Percentiles rank a stretch among this genome's conserved stretches.
Evolutionary conservation across 257 asterid species (phyloP).

Genomic region (Solanum chilense): DNA sequence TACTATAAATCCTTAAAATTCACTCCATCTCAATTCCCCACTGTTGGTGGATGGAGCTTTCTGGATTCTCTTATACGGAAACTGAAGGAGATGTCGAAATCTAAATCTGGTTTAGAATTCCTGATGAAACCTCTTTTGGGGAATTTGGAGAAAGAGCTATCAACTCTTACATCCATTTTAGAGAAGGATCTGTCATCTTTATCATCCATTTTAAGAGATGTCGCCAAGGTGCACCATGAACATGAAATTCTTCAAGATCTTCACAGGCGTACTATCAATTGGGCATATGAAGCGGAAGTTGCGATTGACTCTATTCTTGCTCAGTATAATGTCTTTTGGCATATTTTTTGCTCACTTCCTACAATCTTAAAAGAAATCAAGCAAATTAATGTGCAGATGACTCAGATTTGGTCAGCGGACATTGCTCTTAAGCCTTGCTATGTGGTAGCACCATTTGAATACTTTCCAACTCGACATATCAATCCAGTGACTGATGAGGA

Average conservation of each 20-base stretch:
- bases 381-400: not conserved
- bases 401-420: not conserved
- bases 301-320: not conserved
- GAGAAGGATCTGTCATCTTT: not conserved
- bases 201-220: not conserved
- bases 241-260: not conserved
- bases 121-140: not conserved
- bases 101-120: not conserved
- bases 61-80: not conserved
- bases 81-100: not conserved
- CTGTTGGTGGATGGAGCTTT: not conserved
- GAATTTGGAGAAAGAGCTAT: not conserved
- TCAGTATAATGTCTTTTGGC: not conserved
- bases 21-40: not conserved
- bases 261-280: not conserved
- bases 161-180: not conserved
- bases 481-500: not conserved
- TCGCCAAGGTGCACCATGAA: not conserved
- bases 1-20: not conserved
- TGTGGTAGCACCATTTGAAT: not conserved
- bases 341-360: not conserved
- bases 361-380: not conserved
- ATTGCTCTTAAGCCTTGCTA: not conserved
- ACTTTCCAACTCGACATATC: not conserved
- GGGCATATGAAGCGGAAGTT: not conserved